Base-by-base conservation (phyloP, 2,329 filamentous ascomycete genomes). In the Aspergillus sp. region DNA sequence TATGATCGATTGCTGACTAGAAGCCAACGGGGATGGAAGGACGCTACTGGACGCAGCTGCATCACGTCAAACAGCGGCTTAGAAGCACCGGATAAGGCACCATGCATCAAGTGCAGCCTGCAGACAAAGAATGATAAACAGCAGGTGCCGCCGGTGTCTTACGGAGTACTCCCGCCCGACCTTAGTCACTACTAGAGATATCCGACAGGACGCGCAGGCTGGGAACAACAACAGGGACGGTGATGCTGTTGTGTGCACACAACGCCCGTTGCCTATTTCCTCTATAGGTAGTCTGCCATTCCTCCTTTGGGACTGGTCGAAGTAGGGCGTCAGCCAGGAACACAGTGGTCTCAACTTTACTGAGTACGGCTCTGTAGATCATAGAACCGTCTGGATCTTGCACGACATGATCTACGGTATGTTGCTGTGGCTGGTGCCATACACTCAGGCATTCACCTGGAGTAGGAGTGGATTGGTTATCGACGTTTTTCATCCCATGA, bases 91-190 rank as follows among this genome's bases (percentile, higher is more conserved):
- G 42, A 50, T 50, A 52, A 56, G 23, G 52, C 17, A 56, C 44
- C 42, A 60, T 56, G 58, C 52, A 56, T 55, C 52, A 27, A 38
- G 23, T 47, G 53, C 53, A 44, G 41, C 53, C 32, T 25, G 47
- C 41, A 44, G 36, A n/a, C 36, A 36, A 56, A 49, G 44, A 44
- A 54, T 25, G 44, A 39, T 21, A 32, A 21, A 55, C 41, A 51
- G 42, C 21, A 30, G 42, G 7, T 52, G 13, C 47, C 17, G 11
- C 30, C 17, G 21, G 32, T 59, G 41, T 54, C 57, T 60, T 44
- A 47, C 54, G 54, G 59, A 61, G 54, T 36, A 61, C 54, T 49
- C 59, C 54, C 42, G 47, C 54, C 59, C 54, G 59, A 27, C 21
- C 39, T 52, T 19, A 23, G 11, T 36, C 32, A 36, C n/a, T 38